Evolutionary conservation across 1,284 basidiomycete species (phyloP).

Genomic region (Sanghuangporus sanghuang): DNA sequence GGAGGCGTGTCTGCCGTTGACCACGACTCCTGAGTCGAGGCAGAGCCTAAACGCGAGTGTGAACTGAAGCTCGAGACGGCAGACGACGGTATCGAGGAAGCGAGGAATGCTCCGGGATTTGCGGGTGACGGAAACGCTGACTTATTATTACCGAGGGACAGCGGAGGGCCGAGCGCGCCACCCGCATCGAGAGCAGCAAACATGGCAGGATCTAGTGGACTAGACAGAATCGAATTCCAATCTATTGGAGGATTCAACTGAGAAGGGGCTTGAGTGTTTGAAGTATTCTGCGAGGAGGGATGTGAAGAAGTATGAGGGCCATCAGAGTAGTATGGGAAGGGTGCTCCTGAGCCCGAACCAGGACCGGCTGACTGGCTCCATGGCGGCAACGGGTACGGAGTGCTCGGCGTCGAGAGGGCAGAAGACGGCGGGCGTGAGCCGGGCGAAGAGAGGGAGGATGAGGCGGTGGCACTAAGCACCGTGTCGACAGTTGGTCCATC

Average conservation of each 20-base stretch:
- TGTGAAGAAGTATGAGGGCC: constrained; percentile 23
- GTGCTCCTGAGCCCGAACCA: neutral
- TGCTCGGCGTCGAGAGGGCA: constrained; percentile 22
- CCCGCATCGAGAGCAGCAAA: constrained; percentile 57
- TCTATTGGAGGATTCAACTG: constrained; percentile 29
- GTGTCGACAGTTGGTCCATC: constrained; percentile 38
- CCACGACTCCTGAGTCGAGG: constrained; percentile 10
- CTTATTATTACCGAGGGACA: neutral
- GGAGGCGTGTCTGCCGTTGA: constrained; percentile 1
- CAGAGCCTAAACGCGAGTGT: constrained; percentile 4
- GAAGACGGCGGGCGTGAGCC: constrained; percentile 34
- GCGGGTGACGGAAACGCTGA: constrained; percentile 4
- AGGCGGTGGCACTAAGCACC: constrained; percentile 28
- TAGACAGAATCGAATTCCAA: constrained; percentile 52
- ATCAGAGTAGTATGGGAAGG: constrained; percentile 22
- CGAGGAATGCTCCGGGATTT: neutral
- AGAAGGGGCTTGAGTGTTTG: constrained; percentile 6
- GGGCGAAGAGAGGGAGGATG: constrained; percentile 31
- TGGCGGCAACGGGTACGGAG: constrained; percentile 24
- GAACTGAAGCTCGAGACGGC: constrained; percentile 6
- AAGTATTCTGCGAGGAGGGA: constrained; percentile 8
- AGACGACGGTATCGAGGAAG: constrained; percentile 8
- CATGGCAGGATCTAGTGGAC: constrained; percentile 50
- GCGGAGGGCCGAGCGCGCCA: constrained; percentile 38
- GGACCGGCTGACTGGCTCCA: constrained; percentile 19